Evolutionary conservation across 805 yeast genomes (phyloP), one percentile per base, ranked within the genome.

Genomic region (Ogataea degrootiae): DNA sequence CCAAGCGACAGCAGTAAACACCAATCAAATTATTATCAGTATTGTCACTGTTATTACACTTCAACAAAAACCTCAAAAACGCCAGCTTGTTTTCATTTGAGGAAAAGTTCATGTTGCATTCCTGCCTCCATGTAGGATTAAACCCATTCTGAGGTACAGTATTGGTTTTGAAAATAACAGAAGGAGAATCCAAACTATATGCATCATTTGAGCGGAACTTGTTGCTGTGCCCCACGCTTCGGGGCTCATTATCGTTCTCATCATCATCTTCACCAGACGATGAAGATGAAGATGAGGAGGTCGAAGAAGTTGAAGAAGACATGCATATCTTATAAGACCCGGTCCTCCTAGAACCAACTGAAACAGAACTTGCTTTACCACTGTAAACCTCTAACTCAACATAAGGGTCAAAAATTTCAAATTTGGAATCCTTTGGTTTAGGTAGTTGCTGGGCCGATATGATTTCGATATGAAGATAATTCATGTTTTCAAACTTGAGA

Each of bases 401-500:
- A 55, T 68, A 81, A 0, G 95, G 89, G 54, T 81, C 83, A 39
- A 83, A 69, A 0, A 69, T 62, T 6, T 50, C 56, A 11, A 72
- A 70, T 45, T 70, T 76, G 23, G 75, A 62, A 26, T 76, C 83
- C 41, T 73, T 73, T 0, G 87, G 84, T 39, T 82, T 79, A 3
- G 96, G 95, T 12, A 92, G 69, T 60, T 89, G 87, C 64, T 91
- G 97, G 0, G 87, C 97, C 17, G 97, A 87, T 1, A 92, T 73
- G 5, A 86, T 62, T 12, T 69, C 70, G 4, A 90, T 62, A 15
- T 63, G 59, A 9, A 76, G 52, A 6, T 41, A 42, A 26, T 46
- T 41, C 43, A 35, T 29, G n/a, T 40, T 44, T 31, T 49, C 43
- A 36, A 42, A 55, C 8, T 42, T 41, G 21, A 61, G 29, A n/a